phyloP scores from a whole-genome alignment of 352 stramenopile genomes.

The Pythium guiyangense region DNA sequence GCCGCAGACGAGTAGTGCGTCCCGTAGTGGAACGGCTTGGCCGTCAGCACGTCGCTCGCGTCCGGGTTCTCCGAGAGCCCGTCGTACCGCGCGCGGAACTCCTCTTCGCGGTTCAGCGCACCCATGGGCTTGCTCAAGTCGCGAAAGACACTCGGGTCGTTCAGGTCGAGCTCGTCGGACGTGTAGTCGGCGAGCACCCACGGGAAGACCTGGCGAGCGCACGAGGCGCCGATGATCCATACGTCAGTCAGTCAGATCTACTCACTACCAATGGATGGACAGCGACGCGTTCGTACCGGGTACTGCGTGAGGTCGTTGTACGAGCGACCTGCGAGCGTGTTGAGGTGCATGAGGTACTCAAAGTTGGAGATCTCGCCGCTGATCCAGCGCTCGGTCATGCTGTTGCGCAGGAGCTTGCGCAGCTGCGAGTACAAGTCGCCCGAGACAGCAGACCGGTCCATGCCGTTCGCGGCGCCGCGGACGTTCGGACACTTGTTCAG shows the following conservation, averaged over 20 bases:
- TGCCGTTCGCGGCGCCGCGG: conserved; percentile 51
- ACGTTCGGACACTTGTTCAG: conserved; percentile 73
- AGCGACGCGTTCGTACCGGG: conserved; percentile 43
- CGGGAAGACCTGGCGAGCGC: conserved; percentile 85
- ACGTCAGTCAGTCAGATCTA: background rate
- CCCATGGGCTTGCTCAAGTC: conserved; percentile 97
- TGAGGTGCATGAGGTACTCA: conserved; percentile 96
- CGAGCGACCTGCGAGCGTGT: conserved; percentile 93
- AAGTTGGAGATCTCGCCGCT: conserved; percentile 83
- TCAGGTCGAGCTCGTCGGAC: conserved; percentile 91
- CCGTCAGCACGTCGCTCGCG: conserved; percentile 34
- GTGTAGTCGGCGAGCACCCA: conserved; percentile 97
- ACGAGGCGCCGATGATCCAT: background rate
- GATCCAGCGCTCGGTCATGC: conserved; percentile 77
- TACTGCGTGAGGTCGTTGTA: conserved; percentile 99
- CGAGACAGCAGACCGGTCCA: conserved; percentile 38
- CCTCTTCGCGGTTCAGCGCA: conserved; percentile 90
- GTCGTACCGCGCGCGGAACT: conserved; percentile 70
- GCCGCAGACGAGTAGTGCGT: conserved; percentile 91
- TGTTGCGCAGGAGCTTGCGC: conserved; percentile 63
- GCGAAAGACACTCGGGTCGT: conserved; percentile 89
- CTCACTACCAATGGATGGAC: background rate
- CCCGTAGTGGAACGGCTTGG: conserved; percentile 92
- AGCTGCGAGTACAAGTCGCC: conserved; percentile 67
- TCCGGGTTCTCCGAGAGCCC: conserved; percentile 39